These are phyloP conservation scores for Umbelopsis ramanniana DNA, from an alignment of 192 early-diverging fungal genomes.

Conservation along the genomic window DNA sequence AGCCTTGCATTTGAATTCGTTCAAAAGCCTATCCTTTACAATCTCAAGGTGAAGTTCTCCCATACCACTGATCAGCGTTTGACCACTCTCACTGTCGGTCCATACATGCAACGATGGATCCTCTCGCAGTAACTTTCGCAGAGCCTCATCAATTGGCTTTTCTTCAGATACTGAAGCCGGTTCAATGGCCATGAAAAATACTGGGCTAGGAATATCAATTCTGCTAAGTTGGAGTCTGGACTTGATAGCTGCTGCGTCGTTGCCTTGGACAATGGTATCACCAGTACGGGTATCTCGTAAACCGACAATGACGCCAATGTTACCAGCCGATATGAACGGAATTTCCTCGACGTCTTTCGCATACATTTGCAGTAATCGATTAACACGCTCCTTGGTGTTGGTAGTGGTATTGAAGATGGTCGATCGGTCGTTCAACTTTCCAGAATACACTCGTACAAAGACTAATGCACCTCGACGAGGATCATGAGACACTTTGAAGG, in stretches of 20 bases:
- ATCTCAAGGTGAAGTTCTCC: slow-evolving; percentile 96
- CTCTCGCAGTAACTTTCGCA: slow-evolving; percentile 77
- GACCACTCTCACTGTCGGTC: slow-evolving; percentile 84
- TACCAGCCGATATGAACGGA: slow-evolving; percentile 66
- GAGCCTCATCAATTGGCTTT: slow-evolving; percentile 69
- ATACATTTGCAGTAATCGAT: slow-evolving; percentile 89
- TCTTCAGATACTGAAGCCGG: slow-evolving; percentile 80
- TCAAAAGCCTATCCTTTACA: slow-evolving; percentile 80
- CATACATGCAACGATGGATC: slow-evolving; percentile 84
- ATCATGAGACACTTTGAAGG: slow-evolving; percentile 93
- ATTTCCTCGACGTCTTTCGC: slow-evolving; percentile 91
- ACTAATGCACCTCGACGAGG: slow-evolving; percentile 85
- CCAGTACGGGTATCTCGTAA: slow-evolving; percentile 86
- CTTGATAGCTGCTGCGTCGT: slow-evolving; percentile 48
- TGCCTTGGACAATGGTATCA: slow-evolving; percentile 74
- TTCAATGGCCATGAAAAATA: slow-evolving; percentile 81
- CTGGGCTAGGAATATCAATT: slow-evolving; percentile 84
- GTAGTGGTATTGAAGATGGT: slow-evolving; percentile 72
- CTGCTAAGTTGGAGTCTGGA: slow-evolving; percentile 64
- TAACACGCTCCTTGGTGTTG: slow-evolving; percentile 75
- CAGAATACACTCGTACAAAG: slow-evolving; percentile 90
- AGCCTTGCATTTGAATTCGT: slow-evolving; percentile 76
- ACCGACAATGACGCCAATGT: slow-evolving; percentile 86
- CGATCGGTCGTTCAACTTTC: slow-evolving; percentile 67
- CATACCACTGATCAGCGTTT: slow-evolving; percentile 89